Evolutionary conservation across 2,329 filamentous ascomycete genomes (phyloP).

Genomic region (Raffaelea arxii): DNA sequence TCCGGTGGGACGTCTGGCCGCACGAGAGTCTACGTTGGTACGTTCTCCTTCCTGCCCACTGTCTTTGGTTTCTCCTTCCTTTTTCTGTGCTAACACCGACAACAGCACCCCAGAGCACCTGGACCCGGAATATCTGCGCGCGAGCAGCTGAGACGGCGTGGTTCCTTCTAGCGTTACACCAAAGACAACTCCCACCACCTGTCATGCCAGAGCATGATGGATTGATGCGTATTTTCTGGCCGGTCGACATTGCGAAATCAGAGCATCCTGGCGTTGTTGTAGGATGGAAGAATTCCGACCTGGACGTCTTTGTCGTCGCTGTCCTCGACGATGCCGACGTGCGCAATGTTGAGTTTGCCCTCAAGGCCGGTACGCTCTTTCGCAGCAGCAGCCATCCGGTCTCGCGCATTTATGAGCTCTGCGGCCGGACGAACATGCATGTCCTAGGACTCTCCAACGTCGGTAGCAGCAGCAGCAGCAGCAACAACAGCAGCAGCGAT

Average conservation of each 20-base stretch:
- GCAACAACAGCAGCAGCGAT: too few species aligned
- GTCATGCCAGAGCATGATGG: slow-evolving; percentile 71
- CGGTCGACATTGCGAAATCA: slow-evolving; percentile 68
- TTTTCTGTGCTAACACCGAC: background rate
- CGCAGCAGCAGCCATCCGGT: slow-evolving; percentile 73
- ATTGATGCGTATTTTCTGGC: slow-evolving; percentile 98
- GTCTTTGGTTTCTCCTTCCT: background rate
- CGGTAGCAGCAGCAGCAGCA: slow-evolving; percentile 15
- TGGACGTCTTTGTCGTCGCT: slow-evolving; percentile 84
- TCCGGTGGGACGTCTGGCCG: slow-evolving; percentile 74
- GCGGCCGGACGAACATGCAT: slow-evolving; percentile 72
- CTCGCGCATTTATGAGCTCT: slow-evolving; percentile 71
- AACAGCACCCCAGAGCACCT: slow-evolving; percentile 69
- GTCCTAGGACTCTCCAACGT: slow-evolving; percentile 76
- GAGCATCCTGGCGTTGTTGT: slow-evolving; percentile 76
- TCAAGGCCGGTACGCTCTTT: slow-evolving; percentile 75
- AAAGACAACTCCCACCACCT: slow-evolving; percentile 13
- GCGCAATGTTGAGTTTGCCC: slow-evolving; percentile 75
- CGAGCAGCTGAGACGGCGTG: slow-evolving; percentile 87
- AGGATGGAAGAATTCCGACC: slow-evolving; percentile 87
- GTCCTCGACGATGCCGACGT: slow-evolving; percentile 85
- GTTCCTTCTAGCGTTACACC: slow-evolving; percentile 68
- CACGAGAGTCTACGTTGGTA: slow-evolving; percentile 72
- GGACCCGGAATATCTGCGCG: slow-evolving; percentile 81
- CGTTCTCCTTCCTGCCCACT: slow-evolving; percentile 30